Evolutionary conservation across 768 basidiomycete species (phyloP).

Genomic region (Harrya chromipes): DNA sequence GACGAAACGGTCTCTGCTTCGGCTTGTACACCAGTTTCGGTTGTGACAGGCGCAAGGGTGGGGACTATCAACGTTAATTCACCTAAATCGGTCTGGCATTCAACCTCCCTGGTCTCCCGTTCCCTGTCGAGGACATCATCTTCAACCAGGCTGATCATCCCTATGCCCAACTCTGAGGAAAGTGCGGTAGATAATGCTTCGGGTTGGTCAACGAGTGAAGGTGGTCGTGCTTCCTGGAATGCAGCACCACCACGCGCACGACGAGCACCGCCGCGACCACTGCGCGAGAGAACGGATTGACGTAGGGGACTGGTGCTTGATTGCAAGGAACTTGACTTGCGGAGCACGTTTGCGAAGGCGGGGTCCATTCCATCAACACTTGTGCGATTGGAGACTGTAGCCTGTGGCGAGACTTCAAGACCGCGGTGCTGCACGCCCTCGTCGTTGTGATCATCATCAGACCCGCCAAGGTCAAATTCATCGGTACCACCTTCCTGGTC

Average conservation of each 20-base stretch:
- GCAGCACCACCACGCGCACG: slow-evolving; percentile 64
- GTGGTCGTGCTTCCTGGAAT: slow-evolving; percentile 66
- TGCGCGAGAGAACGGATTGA: slow-evolving; percentile 51
- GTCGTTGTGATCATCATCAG: slow-evolving; percentile 19
- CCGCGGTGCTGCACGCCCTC: slow-evolving; percentile 25
- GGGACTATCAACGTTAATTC: slow-evolving; percentile 29
- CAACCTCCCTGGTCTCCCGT: slow-evolving; percentile 58
- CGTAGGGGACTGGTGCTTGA: slow-evolving; percentile 60
- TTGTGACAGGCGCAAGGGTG: slow-evolving; percentile 28
- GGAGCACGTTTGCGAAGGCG: slow-evolving; percentile 73
- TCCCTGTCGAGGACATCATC: slow-evolving; percentile 38
- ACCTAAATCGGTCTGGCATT: slow-evolving; percentile 61
- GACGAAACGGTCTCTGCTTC: slow-evolving; percentile 24
- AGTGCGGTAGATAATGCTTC: slow-evolving; percentile 72
- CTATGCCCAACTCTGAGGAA: slow-evolving; percentile 59
- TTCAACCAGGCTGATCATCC: slow-evolving; percentile 42
- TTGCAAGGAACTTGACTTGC: slow-evolving; percentile 46
- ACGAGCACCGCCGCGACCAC: slow-evolving; percentile 48
- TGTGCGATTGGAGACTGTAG: slow-evolving; percentile 53
- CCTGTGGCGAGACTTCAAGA: slow-evolving; percentile 35
- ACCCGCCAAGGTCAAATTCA: slow-evolving; percentile 23
- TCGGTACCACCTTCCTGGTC: slow-evolving; percentile 14
- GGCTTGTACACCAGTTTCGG: slow-evolving; percentile 42
- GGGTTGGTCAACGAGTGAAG: slow-evolving; percentile 68
- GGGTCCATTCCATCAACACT: slow-evolving; percentile 90